These are phyloP conservation scores for Trichoderma orchidacearum DNA, from an alignment of 495 filamentous ascomycete species.

Conservation along the genomic window DNA sequence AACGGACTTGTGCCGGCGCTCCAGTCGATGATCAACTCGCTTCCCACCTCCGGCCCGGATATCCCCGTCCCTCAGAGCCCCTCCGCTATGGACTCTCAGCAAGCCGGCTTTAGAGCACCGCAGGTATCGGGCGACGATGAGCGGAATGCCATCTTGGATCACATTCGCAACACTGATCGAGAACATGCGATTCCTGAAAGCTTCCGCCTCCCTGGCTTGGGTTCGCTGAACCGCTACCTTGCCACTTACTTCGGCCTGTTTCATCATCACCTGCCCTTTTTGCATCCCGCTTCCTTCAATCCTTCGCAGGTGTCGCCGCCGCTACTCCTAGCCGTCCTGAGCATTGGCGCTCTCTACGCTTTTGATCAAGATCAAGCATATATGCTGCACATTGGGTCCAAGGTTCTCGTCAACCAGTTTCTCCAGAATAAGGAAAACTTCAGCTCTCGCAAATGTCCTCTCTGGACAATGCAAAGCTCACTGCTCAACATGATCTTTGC, in stretches of 20 bases:
- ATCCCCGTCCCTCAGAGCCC: slow-evolving; percentile 76
- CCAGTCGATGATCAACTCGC: slow-evolving; percentile 54
- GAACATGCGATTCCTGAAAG: slow-evolving; percentile 74
- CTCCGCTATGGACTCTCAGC: slow-evolving; percentile 37
- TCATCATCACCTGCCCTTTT: slow-evolving; percentile 91
- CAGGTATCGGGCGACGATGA: slow-evolving; percentile 66
- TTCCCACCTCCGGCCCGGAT: slow-evolving; percentile 54
- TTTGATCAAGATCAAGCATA: slow-evolving; percentile 94
- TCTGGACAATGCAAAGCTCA: slow-evolving; percentile 96
- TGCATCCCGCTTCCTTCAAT: slow-evolving; percentile 85
- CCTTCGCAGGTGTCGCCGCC: slow-evolving; percentile 65
- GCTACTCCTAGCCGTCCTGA: slow-evolving; percentile 79
- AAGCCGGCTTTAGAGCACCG: slow-evolving; percentile 52
- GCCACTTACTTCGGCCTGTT: slow-evolving; percentile 95
- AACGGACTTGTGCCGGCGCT: slow-evolving; percentile 47
- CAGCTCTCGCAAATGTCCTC: slow-evolving; percentile 92
- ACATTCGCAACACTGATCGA: slow-evolving; percentile 64
- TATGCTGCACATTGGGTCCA: slow-evolving; percentile 94
- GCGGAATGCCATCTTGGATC: slow-evolving; percentile 67
- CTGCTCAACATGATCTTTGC: slow-evolving; percentile 98
- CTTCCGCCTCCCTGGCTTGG: slow-evolving; percentile 71
- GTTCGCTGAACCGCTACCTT: slow-evolving; percentile 75
- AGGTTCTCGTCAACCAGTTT: slow-evolving; percentile 92
- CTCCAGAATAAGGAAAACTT: slow-evolving; percentile 97
- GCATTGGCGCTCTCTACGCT: slow-evolving; percentile 90